Evolutionary conservation across 2,329 filamentous ascomycete genomes (phyloP).

Genomic region (Fusarium lateritium): DNA sequence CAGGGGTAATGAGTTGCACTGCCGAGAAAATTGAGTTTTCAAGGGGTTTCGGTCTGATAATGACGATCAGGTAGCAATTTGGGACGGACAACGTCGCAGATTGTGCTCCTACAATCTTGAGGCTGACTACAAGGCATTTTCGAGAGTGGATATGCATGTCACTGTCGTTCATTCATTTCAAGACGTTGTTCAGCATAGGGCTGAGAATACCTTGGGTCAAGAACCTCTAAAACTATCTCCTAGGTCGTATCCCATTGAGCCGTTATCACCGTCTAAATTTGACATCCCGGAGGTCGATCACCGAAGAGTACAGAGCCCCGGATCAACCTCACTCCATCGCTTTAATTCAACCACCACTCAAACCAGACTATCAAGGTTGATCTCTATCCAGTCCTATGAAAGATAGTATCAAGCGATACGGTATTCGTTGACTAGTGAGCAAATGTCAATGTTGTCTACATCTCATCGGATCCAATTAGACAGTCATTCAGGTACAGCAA

Average conservation of each 20-base stretch:
- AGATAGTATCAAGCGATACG: too few relatives aligned
- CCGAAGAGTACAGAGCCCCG: too few relatives aligned
- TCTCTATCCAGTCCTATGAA: too few relatives aligned
- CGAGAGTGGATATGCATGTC: not conserved
- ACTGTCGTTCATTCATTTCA: not conserved
- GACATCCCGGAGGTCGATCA: too few relatives aligned
- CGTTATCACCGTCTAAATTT: too few relatives aligned
- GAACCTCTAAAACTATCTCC: not conserved
- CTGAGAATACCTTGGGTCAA: not conserved
- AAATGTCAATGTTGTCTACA: too few relatives aligned
- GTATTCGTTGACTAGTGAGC: too few relatives aligned
- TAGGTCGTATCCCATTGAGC: not conserved
- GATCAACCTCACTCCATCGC: too few relatives aligned
- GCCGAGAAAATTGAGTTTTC: slow-evolving; percentile 16
- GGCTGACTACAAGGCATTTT: slow-evolving; percentile 13
- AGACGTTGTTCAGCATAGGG: slow-evolving; percentile 11
- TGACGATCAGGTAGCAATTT: slow-evolving; percentile 9
- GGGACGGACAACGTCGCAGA: not conserved
- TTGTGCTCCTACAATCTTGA: slow-evolving; percentile 1
- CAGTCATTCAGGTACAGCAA: too few relatives aligned
- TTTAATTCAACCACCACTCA: too few relatives aligned
- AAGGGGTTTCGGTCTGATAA: slow-evolving; percentile 3
- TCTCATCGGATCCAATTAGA: too few relatives aligned
- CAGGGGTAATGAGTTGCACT: slow-evolving; percentile 17
- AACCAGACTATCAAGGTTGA: too few relatives aligned